Evolutionary conservation across 805 yeast genomes (phyloP).

Genomic region (Kodamaea jinghongensis): DNA sequence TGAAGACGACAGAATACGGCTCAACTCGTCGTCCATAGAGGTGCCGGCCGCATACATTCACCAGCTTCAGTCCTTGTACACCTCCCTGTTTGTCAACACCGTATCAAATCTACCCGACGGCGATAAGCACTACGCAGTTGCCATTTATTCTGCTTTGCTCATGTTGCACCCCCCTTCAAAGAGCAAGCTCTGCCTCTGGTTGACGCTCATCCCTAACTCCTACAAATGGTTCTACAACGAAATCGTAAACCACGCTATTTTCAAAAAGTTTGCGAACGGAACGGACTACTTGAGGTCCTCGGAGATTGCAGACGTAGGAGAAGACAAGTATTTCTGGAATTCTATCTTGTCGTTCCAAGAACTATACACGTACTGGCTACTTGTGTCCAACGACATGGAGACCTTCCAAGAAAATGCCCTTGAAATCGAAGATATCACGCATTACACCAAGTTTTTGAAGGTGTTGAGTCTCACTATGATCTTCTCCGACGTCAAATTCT

Average conservation of each 20-base stretch:
- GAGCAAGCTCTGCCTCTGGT: constrained; percentile 38
- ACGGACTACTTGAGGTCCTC: constrained; percentile 4
- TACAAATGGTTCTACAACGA: constrained; percentile 30
- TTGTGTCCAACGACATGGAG: constrained; percentile 65
- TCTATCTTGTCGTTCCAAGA: constrained; percentile 53
- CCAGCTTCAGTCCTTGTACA: constrained; percentile 15
- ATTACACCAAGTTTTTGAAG: constrained; percentile 49
- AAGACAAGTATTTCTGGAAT: constrained; percentile 27
- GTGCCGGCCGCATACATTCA: neutral
- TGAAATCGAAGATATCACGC: constrained; percentile 32
- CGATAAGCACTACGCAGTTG: constrained; percentile 12
- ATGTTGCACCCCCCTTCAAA: constrained; percentile 36
- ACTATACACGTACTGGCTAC: constrained; percentile 62
- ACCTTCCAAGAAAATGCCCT: constrained; percentile 46
- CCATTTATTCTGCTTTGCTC: constrained; percentile 29
- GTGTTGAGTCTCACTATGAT: constrained; percentile 48
- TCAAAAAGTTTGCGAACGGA: constrained; percentile 11
- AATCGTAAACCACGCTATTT: constrained; percentile 19
- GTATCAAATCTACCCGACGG: constrained; percentile 11
- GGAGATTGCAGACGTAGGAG: neutral
- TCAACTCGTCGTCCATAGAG: too few relatives aligned
- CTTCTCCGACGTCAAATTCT: constrained; percentile 28
- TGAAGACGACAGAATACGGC: constrained; percentile 8
- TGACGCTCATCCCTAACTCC: constrained; percentile 40
- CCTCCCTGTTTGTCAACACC: constrained; percentile 20